A percentile compares a stretch with the other conserved stretches of the same genome.
phyloP scores from a whole-genome alignment of 441 rosid genomes.

The Metrosideros polymorpha region DNA sequence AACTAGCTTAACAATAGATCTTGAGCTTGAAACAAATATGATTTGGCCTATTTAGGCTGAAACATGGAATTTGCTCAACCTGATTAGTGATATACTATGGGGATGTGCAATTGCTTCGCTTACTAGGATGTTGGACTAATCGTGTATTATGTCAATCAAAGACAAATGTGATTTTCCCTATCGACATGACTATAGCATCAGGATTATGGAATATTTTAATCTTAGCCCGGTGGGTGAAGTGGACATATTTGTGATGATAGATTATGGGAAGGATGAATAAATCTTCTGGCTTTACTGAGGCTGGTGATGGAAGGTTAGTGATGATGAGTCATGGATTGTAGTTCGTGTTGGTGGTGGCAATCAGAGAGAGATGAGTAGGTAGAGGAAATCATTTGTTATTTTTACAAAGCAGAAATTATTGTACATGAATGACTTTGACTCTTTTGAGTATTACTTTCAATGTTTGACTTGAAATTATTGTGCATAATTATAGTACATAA shows the following conservation, averaged over 20 bases:
- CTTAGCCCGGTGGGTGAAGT: neutral
- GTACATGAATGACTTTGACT: no score
- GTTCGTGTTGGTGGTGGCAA: neutral
- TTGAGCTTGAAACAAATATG: neutral
- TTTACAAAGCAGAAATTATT: no score
- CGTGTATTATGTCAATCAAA: neutral
- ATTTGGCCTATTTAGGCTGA: neutral
- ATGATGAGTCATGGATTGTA: neutral
- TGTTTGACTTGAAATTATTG: no score
- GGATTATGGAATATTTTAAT: neutral
- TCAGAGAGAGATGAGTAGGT: neutral
- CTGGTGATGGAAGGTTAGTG: neutral
- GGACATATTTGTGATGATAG: neutral
- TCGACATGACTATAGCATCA: neutral
- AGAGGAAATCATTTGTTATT: neutral
- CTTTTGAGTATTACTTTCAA: no score
- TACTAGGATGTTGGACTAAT: neutral
- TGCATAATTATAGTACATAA: no score
- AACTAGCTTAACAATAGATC: neutral
- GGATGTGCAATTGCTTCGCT: neutral
- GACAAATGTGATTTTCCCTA: neutral
- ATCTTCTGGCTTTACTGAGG: neutral
- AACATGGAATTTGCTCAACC: neutral
- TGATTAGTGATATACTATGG: neutral
- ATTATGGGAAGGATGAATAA: neutral